phyloP scores from a whole-genome alignment of 2,329 filamentous ascomycete genomes.

The Sphaerulina vaccinii region DNA sequence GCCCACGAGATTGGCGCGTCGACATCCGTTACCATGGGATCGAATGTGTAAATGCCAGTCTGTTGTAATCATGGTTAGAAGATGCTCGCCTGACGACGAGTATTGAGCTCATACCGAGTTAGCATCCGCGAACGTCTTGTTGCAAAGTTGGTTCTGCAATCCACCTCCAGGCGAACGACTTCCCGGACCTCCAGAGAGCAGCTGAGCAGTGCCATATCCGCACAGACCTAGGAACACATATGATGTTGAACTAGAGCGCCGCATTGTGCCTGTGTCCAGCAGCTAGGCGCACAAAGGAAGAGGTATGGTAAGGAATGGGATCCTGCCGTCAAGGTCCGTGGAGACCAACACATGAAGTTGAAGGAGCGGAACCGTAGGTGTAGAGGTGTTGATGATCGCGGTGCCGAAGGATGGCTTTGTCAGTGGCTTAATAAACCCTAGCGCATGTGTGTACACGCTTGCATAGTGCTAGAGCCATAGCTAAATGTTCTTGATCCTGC shows the following conservation, averaged over 20 bases:
- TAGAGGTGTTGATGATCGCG: too few species aligned
- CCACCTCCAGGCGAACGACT: too few species aligned
- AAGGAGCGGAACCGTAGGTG: too few species aligned
- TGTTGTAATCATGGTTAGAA: background rate
- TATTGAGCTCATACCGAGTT: slow-evolving; percentile 6
- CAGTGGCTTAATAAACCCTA: background rate
- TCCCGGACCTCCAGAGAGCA: slow-evolving; percentile 12
- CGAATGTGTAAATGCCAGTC: slow-evolving; percentile 13
- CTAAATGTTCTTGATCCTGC: background rate
- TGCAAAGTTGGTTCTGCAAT: slow-evolving; percentile 13
- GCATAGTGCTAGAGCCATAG: background rate
- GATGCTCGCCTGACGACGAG: background rate
- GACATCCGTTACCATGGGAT: slow-evolving; percentile 1
- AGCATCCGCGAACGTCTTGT: slow-evolving; percentile 14
- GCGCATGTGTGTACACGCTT: background rate
- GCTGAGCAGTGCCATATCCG: slow-evolving; percentile 1
- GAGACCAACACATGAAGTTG: too few species aligned
- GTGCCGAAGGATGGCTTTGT: background rate
- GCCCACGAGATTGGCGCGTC: slow-evolving; percentile 10
- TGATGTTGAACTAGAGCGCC: too few species aligned
- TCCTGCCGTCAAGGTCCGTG: too few species aligned
- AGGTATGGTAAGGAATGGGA: too few species aligned
- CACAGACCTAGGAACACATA: background rate
- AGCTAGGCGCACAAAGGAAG: too few species aligned
- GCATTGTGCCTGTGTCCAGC: too few species aligned